Percentiles rank a stretch among this genome's conserved stretches.
Conservation (phyloP, 345 rosid species). For the Brassica rapa region DNA sequence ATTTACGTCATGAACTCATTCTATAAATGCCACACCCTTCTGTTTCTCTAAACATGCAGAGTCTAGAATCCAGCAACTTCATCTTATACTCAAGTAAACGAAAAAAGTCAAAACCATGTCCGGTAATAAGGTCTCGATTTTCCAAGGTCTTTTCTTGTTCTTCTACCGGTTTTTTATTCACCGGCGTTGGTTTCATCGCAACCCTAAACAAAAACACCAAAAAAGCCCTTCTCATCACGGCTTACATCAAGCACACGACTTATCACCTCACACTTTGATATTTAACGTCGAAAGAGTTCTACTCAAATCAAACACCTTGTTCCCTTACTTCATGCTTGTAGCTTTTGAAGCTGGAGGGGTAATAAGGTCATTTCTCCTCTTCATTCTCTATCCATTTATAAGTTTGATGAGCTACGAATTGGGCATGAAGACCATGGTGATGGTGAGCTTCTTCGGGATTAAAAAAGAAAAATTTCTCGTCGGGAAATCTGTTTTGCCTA, state of each 20-base stretch:
- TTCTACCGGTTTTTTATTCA: conserved; percentile 45
- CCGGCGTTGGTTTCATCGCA: conserved; percentile 39
- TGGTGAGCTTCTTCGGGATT: conserved; percentile 56
- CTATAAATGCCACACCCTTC: conserved; percentile 27
- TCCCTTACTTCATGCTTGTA: conserved; percentile 72
- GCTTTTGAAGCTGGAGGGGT: conserved; percentile 67
- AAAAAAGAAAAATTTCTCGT: conserved; percentile 39
- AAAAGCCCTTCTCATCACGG: conserved; percentile 42
- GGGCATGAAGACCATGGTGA: conserved; percentile 52
- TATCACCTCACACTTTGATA: conserved; percentile 48
- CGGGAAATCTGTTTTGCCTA: conserved; percentile 59
- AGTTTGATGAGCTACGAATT: conserved; percentile 41
- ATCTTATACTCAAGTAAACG: background rate
- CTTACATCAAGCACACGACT: conserved; percentile 43
- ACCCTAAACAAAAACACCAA: conserved; percentile 48
- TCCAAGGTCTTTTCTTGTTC: conserved; percentile 50
- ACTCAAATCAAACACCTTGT: conserved; percentile 49
- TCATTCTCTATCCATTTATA: conserved; percentile 55
- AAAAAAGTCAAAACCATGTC: conserved; percentile 37
- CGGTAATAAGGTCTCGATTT: conserved; percentile 38
- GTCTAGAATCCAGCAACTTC: conserved; percentile 25
- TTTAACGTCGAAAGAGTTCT: conserved; percentile 57
- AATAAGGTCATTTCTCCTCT: conserved; percentile 51
- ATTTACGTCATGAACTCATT: conserved; percentile 18
- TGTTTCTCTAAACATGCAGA: conserved; percentile 37